phyloP scores from a whole-genome alignment of 768 basidiomycete species.

The Harrya chromipes region DNA sequence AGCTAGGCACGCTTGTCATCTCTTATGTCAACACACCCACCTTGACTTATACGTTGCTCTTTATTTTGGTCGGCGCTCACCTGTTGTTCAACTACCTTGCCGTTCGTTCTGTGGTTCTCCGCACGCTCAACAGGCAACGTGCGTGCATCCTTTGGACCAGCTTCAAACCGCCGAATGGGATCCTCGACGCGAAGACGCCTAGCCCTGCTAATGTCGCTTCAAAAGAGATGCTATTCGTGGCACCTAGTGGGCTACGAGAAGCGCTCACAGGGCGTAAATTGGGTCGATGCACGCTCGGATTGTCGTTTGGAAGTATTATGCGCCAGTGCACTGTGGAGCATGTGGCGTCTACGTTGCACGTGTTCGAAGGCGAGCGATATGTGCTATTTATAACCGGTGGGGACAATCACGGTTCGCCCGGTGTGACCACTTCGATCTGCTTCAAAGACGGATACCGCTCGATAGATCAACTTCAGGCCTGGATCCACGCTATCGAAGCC shows the following conservation, averaged over 20 bases:
- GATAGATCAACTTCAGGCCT: slow-evolving; percentile 54
- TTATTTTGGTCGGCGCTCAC: slow-evolving; percentile 51
- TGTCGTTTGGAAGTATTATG: slow-evolving; percentile 35
- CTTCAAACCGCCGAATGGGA: slow-evolving; percentile 11
- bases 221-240: slow-evolving; percentile 44
- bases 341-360: slow-evolving; percentile 30
- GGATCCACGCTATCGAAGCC: slow-evolving; percentile 35
- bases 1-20: slow-evolving; percentile 62
- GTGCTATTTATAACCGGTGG: slow-evolving; percentile 45
- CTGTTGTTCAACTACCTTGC: slow-evolving; percentile 57
- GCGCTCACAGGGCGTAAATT: slow-evolving; percentile 30
- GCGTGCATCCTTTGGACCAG: slow-evolving; percentile 49
- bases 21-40: slow-evolving; percentile 48
- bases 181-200: slow-evolving; percentile 9
- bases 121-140: slow-evolving; percentile 60
- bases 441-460: slow-evolving; percentile 49
- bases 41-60: slow-evolving; percentile 50
- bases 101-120: slow-evolving; percentile 54
- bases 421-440: slow-evolving; percentile 37
- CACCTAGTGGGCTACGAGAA: slow-evolving; percentile 39
- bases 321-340: slow-evolving; percentile 11
- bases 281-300: slow-evolving; percentile 52
- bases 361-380: slow-evolving; percentile 48
- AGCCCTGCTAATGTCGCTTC: slow-evolving; percentile 40
- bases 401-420: background rate